A percentile compares a stretch with the other conserved stretches of the same genome.
These are phyloP conservation scores for Coemansia sp. DNA, from an alignment of 192 early-diverging fungal genomes.

Conservation along the genomic window DNA sequence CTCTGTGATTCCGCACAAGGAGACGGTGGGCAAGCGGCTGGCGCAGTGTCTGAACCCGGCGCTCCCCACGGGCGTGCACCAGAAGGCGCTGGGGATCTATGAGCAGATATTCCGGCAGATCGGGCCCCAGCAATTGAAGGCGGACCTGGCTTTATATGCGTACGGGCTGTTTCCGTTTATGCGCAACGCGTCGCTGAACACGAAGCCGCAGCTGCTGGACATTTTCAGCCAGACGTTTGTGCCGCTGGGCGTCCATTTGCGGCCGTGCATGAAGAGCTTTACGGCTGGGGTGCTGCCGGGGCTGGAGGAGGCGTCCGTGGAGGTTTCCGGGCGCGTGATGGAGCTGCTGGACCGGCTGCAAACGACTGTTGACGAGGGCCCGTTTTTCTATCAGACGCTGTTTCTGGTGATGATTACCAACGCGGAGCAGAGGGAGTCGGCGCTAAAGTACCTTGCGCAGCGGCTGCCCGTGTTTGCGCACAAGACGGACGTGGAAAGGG, in stretches of 20 bases:
- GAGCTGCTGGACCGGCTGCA: slow-evolving; percentile 64
- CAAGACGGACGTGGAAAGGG: slow-evolving; percentile 64
- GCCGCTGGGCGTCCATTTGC: slow-evolving; percentile 66
- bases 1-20: slow-evolving; percentile 75
- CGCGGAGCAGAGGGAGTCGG: slow-evolving; percentile 64
- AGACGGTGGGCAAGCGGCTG: slow-evolving; percentile 83
- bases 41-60: slow-evolving; percentile 96
- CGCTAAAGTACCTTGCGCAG: slow-evolving; percentile 74
- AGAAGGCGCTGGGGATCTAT: slow-evolving; percentile 89
- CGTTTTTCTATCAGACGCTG: slow-evolving; percentile 79
- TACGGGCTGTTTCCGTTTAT: slow-evolving; percentile 90
- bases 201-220: slow-evolving; percentile 81
- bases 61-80: slow-evolving; percentile 91
- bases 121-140: slow-evolving; percentile 67
- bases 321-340: slow-evolving; percentile 74
- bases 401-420: slow-evolving; percentile 78
- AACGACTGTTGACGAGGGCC: slow-evolving; percentile 61
- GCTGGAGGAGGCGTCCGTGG: slow-evolving; percentile 86
- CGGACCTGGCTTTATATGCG: slow-evolving; percentile 84
- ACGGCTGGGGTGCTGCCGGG: slow-evolving; percentile 78
- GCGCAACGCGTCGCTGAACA: slow-evolving; percentile 74
- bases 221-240: slow-evolving; percentile 76
- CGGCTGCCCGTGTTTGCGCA: slow-evolving; percentile 59
- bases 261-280: slow-evolving; percentile 75
- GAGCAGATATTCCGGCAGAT: slow-evolving; percentile 70